Evolutionary conservation across 176 grass and related monocot species (phyloP), one percentile per base, ranked within the genome.

Genomic region (Microstegium vimineum): DNA sequence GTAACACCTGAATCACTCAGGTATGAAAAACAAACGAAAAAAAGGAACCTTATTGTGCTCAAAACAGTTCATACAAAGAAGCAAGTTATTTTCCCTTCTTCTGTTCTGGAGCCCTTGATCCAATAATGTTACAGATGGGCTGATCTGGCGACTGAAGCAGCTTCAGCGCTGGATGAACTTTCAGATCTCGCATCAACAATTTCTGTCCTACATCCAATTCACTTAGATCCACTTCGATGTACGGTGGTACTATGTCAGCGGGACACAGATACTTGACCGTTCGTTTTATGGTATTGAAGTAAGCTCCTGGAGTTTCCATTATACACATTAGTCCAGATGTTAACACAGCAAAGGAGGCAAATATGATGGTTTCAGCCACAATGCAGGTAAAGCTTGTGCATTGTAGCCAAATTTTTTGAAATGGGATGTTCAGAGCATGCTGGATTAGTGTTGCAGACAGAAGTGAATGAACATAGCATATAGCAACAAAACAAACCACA

Each of bases 191-290:
- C 89, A 90, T 93, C 71, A 93, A 14, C 70, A 98, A 57, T 61
- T 93, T 98, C 43, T 98, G 85, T 23, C 90, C 92, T 0, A 94
- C 89, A 57, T 98, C 96, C 83, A 98, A 91, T 22, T 89, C 89
- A 17, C 96, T 98, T 43, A 98, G 43, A 84, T 98, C 96, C 60
- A 98, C 96, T 91, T 98, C 96, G 60, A 98, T 98, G 72, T 93
- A 93, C 10, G 96, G 96, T 16, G 96, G 96, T 41, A 98, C 81
- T 26, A 98, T 98, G 79, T 98, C 93, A 82, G 90, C 96, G 3
- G 96, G 96, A 64, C 96, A 95, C 18, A 98, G 82, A 77, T 66
- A 98, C 60, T 98, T 95, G 14, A 90, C 96, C n/a, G 90, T 98
- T 78, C 90, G 87, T 87, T 95, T 95, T 88, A 98, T 93, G 27